Conservation (phyloP, 169 alveolate genomes). For the Theileria parva region DNA sequence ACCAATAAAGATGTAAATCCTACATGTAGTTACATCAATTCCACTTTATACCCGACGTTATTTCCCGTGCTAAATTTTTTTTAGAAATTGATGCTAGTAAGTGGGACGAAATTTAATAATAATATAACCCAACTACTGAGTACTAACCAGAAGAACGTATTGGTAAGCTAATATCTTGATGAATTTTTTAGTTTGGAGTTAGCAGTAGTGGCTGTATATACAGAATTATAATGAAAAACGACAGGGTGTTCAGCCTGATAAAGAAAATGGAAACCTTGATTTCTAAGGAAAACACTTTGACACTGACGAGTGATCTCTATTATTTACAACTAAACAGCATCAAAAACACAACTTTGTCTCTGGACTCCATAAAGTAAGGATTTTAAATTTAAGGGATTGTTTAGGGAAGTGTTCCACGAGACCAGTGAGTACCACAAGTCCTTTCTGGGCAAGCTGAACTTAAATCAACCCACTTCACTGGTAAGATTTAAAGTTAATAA, state of each 20-base stretch:
- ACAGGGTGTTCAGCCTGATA: background rate
- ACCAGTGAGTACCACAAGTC: background rate
- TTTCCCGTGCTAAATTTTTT: background rate
- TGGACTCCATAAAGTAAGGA: background rate
- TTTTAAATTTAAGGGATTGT: background rate
- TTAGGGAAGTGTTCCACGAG: conserved; percentile 5
- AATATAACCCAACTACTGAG: background rate
- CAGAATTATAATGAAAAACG: background rate
- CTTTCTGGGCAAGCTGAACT: conserved; percentile 8
- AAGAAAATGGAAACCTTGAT: background rate
- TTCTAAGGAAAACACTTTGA: background rate
- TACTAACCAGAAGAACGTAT: background rate
- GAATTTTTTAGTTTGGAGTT: background rate
- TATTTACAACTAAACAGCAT: background rate
- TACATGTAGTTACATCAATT: background rate
- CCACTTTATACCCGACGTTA: background rate
- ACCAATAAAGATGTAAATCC: background rate
- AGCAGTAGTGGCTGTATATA: background rate
- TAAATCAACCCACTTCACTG: background rate
- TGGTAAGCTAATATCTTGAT: background rate
- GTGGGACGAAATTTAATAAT: background rate
- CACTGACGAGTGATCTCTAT: background rate
- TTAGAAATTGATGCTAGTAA: background rate
- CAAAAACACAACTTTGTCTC: background rate
- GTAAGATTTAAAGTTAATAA: background rate